Conservation (phyloP, 129 eudicot genomes). For the Artemisia tridentata region DNA sequence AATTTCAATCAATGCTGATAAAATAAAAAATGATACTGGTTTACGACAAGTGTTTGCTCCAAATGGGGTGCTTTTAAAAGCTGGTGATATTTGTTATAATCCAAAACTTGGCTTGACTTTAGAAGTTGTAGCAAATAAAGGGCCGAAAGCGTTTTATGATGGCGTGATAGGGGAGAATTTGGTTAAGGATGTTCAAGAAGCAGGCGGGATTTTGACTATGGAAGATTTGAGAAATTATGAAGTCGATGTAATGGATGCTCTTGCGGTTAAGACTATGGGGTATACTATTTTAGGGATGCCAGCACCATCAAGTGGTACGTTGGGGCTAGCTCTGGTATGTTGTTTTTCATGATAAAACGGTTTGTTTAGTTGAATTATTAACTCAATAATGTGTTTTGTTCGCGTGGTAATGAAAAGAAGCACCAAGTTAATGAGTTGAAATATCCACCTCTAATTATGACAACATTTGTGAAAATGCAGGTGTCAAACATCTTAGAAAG, state of each 20-base stretch:
- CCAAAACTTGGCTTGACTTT: slow-evolving; percentile 68
- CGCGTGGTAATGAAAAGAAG: not conserved
- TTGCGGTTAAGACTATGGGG: slow-evolving; percentile 73
- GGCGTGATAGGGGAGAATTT: slow-evolving; percentile 72
- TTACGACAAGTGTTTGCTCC: slow-evolving; percentile 75
- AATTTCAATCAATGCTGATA: slow-evolving; percentile 31
- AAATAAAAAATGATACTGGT: slow-evolving; percentile 61
- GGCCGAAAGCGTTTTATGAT: slow-evolving; percentile 72
- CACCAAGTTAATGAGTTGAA: slow-evolving; percentile 8
- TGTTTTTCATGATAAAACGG: not conserved
- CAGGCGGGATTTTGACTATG: slow-evolving; percentile 84
- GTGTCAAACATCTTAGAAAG: slow-evolving; percentile 65
- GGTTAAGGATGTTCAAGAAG: slow-evolving; percentile 64
- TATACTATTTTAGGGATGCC: slow-evolving; percentile 84
- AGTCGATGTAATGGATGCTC: slow-evolving; percentile 58
- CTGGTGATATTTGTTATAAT: slow-evolving; percentile 81
- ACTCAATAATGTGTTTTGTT: slow-evolving; percentile 15
- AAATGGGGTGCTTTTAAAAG: slow-evolving; percentile 54
- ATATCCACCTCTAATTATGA: not conserved
- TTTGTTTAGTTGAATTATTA: slow-evolving; percentile 11
- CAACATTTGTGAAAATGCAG: slow-evolving; percentile 34
- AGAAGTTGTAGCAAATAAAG: slow-evolving; percentile 78
- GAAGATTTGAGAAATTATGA: slow-evolving; percentile 76
- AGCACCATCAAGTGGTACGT: slow-evolving; percentile 93
- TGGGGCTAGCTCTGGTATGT: slow-evolving; percentile 81